Conservation (phyloP, 2,329 filamentous ascomycete genomes). For the Claviceps humidiphila region DNA sequence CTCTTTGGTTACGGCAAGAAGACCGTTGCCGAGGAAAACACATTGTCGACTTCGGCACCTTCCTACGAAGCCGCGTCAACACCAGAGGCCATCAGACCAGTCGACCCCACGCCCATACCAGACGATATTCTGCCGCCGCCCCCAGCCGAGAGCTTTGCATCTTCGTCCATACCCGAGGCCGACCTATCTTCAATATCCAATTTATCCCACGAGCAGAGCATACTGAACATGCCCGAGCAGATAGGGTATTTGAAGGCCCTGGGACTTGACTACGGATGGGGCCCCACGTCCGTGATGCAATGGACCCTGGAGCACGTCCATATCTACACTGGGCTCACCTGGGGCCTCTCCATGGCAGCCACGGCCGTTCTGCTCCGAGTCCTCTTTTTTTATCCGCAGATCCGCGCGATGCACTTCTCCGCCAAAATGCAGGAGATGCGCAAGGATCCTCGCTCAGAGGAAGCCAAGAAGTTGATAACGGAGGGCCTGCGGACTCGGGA, state of each 20-base stretch:
- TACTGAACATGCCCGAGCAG: conserved; percentile 53
- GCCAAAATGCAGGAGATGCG: conserved; percentile 48
- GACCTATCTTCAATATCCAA: conserved; percentile 22
- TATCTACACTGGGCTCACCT: conserved; percentile 60
- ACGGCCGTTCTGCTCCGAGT: conserved; percentile 53
- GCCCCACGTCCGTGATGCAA: conserved; percentile 61
- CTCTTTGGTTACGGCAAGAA: conserved; percentile 23
- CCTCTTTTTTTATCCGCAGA: conserved; percentile 49
- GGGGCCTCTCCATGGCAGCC: conserved; percentile 63
- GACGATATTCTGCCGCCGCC: conserved; percentile 8
- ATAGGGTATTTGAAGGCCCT: conserved; percentile 74
- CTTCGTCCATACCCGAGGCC: conserved; percentile 16
- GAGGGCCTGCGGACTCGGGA: conserved; percentile 29
- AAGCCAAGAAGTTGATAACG: conserved; percentile 37
- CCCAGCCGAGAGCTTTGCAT: conserved; percentile 9
- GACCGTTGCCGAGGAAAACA: conserved; percentile 8
- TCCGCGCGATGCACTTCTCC: conserved; percentile 20
- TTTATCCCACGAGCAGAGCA: conserved; percentile 25
- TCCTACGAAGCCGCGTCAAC: conserved; percentile 8
- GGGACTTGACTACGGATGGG: conserved; percentile 79
- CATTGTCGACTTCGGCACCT: conserved; percentile 5
- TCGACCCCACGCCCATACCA: conserved; percentile 5
- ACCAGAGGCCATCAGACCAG: conserved; percentile 5
- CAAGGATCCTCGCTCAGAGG: conserved; percentile 38
- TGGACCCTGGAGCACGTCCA: conserved; percentile 73